These are phyloP conservation scores for Alternaria sp. DNA, from an alignment of 2,329 filamentous ascomycete species.

Conservation along the genomic window DNA sequence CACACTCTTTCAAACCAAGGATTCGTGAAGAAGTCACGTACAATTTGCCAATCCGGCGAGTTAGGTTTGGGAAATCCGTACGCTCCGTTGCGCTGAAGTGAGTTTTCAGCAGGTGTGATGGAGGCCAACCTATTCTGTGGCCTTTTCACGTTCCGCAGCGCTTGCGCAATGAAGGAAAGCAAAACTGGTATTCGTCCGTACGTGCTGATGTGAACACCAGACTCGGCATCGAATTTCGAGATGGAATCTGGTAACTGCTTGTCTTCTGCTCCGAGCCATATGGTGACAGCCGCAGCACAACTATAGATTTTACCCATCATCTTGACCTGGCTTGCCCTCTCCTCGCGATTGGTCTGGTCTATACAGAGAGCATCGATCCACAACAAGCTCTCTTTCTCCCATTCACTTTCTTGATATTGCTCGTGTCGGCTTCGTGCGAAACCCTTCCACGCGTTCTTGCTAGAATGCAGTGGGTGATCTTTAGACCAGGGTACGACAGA, in stretches of 20 bases:
- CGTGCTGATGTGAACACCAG: too few relatives aligned
- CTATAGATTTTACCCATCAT: not conserved
- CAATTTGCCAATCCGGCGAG: not conserved
- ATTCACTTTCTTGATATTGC: not conserved
- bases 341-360: not conserved
- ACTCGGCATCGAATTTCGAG: not conserved
- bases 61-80: too few relatives aligned
- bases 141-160: too few relatives aligned
- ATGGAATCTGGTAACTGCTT: not conserved
- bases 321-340: not conserved
- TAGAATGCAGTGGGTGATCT: constrained; percentile 5
- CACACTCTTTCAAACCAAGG: constrained; percentile 3
- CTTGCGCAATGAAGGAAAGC: too few relatives aligned
- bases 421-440: constrained; percentile 8
- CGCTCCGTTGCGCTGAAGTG: too few relatives aligned
- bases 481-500: not conserved
- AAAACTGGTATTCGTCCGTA: too few relatives aligned
- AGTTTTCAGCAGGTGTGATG: too few relatives aligned
- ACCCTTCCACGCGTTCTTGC: constrained; percentile 2
- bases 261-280: constrained; percentile 1
- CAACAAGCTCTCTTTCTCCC: not conserved
- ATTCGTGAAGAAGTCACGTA: constrained; percentile 1
- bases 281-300: not conserved
- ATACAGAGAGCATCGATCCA: constrained; percentile 5
- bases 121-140: too few relatives aligned